A percentile compares a stretch with the other conserved stretches of the same genome.
phyloP scores from a whole-genome alignment of 2,329 filamentous ascomycete species.

The Pestalotiopsis sp. region DNA sequence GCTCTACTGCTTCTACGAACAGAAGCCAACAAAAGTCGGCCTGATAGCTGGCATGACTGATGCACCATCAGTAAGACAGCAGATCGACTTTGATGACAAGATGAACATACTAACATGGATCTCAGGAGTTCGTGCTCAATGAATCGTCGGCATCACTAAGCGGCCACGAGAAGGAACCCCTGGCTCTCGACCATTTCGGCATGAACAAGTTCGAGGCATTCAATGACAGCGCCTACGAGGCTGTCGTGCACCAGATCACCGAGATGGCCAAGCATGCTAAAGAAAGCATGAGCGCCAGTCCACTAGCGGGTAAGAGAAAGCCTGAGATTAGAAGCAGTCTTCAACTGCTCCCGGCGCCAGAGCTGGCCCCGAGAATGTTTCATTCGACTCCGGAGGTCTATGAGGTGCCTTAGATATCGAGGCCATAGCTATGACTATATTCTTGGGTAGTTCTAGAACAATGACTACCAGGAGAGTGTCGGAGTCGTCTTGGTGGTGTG shows the following conservation, averaged over 20 bases:
- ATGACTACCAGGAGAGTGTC: too few relatives aligned
- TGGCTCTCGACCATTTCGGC: neutral
- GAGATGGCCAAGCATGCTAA: neutral
- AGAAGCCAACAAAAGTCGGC: neutral
- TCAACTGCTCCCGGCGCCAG: too few relatives aligned
- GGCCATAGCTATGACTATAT: too few relatives aligned
- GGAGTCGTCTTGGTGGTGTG: too few relatives aligned
- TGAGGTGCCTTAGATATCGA: too few relatives aligned
- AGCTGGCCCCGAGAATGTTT: too few relatives aligned
- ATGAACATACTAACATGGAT: neutral
- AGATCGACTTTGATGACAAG: neutral
- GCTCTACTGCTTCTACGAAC: conserved; percentile 3
- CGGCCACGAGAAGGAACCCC: neutral
- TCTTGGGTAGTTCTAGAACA: too few relatives aligned
- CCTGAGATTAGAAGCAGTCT: too few relatives aligned
- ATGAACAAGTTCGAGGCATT: conserved; percentile 2
- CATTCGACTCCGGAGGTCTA: too few relatives aligned
- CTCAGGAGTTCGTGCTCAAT: neutral
- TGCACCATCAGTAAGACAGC: too few relatives aligned
- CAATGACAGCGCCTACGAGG: neutral
- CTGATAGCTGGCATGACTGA: neutral
- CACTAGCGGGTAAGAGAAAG: neutral
- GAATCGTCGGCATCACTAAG: neutral
- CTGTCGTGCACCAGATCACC: neutral
- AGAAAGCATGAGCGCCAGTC: neutral